Percentiles rank a stretch among this genome's conserved stretches.
Conservation (phyloP, 768 basidiomycete species). For the Tylopilus felleus region DNA sequence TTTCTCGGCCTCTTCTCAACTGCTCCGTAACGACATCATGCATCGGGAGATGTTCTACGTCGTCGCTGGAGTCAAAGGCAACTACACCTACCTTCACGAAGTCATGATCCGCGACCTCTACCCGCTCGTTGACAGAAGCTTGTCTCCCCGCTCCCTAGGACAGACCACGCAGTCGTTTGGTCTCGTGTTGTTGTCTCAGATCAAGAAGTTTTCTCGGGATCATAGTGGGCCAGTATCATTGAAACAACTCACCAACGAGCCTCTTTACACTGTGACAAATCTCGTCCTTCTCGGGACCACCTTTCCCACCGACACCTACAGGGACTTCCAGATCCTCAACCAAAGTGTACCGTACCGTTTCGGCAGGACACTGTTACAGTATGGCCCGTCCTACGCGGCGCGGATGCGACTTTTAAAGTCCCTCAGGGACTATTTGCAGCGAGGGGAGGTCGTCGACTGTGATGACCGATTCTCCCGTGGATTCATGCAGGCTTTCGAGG, state of each 20-base stretch:
- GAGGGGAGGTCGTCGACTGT: not conserved
- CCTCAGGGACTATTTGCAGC: constrained; percentile 14
- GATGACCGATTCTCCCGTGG: constrained; percentile 6
- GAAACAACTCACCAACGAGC: constrained; percentile 13
- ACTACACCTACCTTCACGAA: constrained; percentile 7
- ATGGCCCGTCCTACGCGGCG: constrained; percentile 15
- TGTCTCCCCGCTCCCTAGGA: constrained; percentile 14
- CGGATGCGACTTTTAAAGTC: constrained; percentile 5
- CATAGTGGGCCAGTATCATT: constrained; percentile 10
- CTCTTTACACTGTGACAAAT: constrained; percentile 19
- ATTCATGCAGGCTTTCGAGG: constrained; percentile 18
- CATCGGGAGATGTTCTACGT: constrained; percentile 10
- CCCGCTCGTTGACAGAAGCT: constrained; percentile 19
- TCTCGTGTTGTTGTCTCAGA: constrained; percentile 5
- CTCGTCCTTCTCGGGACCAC: constrained; percentile 15
- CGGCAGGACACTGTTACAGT: constrained; percentile 8
- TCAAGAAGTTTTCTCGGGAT: constrained; percentile 5
- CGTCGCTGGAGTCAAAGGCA: constrained; percentile 11
- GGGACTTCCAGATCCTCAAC: constrained; percentile 18
- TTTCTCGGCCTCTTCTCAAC: not conserved
- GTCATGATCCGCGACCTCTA: constrained; percentile 21
- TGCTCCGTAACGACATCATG: constrained; percentile 12
- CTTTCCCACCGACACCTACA: constrained; percentile 20
- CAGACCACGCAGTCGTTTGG: constrained; percentile 14
- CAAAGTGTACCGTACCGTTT: constrained; percentile 21